Percentiles rank a stretch among this genome's conserved stretches.
phyloP scores from a whole-genome alignment of 768 basidiomycete species.

The Kwoniella europaea region DNA sequence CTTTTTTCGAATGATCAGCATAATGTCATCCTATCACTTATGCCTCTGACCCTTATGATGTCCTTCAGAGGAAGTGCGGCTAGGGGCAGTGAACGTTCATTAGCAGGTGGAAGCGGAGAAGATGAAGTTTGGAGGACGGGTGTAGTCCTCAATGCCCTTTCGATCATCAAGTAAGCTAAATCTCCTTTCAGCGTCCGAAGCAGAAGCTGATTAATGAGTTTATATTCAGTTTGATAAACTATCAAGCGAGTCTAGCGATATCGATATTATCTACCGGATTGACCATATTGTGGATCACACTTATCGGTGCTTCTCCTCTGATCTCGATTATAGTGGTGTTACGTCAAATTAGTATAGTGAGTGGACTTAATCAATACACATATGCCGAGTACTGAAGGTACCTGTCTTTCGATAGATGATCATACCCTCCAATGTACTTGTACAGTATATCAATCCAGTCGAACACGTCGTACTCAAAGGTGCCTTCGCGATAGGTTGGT shows the following conservation, averaged over 20 bases:
- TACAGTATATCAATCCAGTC: constrained; percentile 81
- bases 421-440: neutral
- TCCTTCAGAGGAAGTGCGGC: constrained; percentile 31
- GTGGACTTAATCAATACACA: constrained; percentile 64
- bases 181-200: neutral
- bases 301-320: constrained; percentile 9
- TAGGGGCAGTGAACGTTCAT: constrained; percentile 48
- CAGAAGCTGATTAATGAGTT: neutral
- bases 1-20: constrained; percentile 96
- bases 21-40: constrained; percentile 79
- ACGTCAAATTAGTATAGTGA: constrained; percentile 64
- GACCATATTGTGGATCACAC: neutral
- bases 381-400: neutral
- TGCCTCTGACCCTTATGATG: constrained; percentile 81
- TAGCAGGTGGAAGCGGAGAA: constrained; percentile 25
- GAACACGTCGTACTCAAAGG: constrained; percentile 79
- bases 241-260: neutral
- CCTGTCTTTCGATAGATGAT: neutral
- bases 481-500: constrained; percentile 82
- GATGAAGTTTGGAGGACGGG: constrained; percentile 73
- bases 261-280: neutral
- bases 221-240: neutral
- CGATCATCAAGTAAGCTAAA: constrained; percentile 77
- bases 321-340: neutral
- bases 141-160: constrained; percentile 77